Percentiles rank a stretch among this genome's conserved stretches.
Conservation (phyloP, 257 asterid genomes). For the Capsicum rhomboideum region DNA sequence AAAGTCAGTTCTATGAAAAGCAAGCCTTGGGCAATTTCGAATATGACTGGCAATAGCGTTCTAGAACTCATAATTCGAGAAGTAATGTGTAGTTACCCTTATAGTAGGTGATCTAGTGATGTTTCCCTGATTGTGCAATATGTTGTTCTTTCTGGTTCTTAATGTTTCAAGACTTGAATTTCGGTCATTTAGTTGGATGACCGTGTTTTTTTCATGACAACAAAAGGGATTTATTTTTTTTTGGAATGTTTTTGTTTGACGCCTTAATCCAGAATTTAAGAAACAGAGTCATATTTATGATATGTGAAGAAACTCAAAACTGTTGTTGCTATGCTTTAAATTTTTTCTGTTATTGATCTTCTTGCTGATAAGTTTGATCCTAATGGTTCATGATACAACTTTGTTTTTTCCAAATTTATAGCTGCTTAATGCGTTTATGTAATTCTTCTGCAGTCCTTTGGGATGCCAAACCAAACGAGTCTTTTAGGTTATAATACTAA, state of each 20-base stretch:
- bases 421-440: slow-evolving; percentile 1
- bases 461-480: slow-evolving; percentile 36
- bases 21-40: neutral
- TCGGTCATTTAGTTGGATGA: neutral
- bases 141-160: neutral
- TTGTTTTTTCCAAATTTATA: neutral
- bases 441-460: slow-evolving; percentile 39
- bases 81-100: neutral
- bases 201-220: neutral
- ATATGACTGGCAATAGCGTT: neutral
- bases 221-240: neutral
- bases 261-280: neutral
- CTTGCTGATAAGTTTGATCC: neutral
- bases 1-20: neutral
- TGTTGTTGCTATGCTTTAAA: neutral
- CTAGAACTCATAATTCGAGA: neutral
- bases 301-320: neutral
- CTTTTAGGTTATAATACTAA: no score
- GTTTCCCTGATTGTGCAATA: neutral
- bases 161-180: neutral
- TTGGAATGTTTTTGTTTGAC: neutral
- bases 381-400: neutral
- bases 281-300: neutral
- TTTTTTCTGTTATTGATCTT: neutral
- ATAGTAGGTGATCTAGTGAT: neutral